Evolutionary conservation across 768 basidiomycete species (phyloP).

Genomic region (Lactifluus hygrophoroides): DNA sequence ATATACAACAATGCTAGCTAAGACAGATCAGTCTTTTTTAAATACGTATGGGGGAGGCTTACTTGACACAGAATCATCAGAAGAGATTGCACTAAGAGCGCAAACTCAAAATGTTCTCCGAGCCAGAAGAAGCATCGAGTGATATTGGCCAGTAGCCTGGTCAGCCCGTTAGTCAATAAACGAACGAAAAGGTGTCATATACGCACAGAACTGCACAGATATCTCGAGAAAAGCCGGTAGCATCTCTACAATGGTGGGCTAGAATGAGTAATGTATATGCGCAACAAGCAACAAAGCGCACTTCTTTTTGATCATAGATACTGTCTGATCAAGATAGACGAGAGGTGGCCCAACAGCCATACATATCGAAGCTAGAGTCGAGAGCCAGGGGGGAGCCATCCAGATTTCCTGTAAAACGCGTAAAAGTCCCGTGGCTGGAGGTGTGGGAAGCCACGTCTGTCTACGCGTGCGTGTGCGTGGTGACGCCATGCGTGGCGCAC

Average conservation of each 20-base stretch:
- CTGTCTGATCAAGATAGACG: slow-evolving; percentile 76
- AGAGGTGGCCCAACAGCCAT: slow-evolving; percentile 84
- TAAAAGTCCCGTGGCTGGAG: too few relatives aligned
- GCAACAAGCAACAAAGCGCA: slow-evolving; percentile 24
- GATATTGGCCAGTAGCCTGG: slow-evolving; percentile 73
- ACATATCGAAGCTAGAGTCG: slow-evolving; percentile 57
- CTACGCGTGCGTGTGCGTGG: too few relatives aligned
- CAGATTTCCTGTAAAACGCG: background rate
- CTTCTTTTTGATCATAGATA: slow-evolving; percentile 76
- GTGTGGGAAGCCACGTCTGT: too few relatives aligned
- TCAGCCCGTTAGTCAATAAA: background rate
- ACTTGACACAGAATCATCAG: slow-evolving; percentile 84
- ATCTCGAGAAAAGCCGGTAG: slow-evolving; percentile 80
- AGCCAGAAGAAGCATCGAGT: slow-evolving; percentile 90
- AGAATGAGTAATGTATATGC: background rate
- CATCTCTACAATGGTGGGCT: slow-evolving; percentile 43
- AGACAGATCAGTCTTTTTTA: slow-evolving; percentile 16
- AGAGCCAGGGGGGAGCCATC: slow-evolving; percentile 54
- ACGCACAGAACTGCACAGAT: slow-evolving; percentile 75
- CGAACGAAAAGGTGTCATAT: background rate
- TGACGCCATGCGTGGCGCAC: too few relatives aligned
- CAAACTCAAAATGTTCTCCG: slow-evolving; percentile 66
- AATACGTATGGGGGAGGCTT: slow-evolving; percentile 18
- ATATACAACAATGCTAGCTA: slow-evolving; percentile 76
- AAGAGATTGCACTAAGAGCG: slow-evolving; percentile 72